Evolutionary conservation across 1,284 basidiomycete species (phyloP), one percentile per base, ranked within the genome.

Genomic region (Ustilago shanxiensis): DNA sequence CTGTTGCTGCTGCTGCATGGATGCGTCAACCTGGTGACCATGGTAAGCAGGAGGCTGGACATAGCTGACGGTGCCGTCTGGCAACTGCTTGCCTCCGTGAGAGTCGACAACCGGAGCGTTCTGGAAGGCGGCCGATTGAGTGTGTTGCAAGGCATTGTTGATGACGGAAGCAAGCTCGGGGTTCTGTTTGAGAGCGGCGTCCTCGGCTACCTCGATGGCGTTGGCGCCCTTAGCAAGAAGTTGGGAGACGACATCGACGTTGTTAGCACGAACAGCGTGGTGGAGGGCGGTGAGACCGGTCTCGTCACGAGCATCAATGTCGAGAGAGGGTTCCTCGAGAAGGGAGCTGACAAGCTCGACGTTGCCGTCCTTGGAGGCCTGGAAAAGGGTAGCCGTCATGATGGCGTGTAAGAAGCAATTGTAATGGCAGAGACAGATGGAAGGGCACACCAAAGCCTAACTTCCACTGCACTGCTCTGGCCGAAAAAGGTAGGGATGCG

Each of bases 171-270:
- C 62, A 52, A 74, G 73, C 31, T 80, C 69, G 7, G 62, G 45
- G 55, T 77, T 71, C 20, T 72, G 57, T 62, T 77, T 71, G 60
- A 73, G 71, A 29, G 71, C 45, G 13, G 57, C 58, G n/a, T 73
- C 65, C 37, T 69, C 39, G 10, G 62, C 50, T 26, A 64, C 67
- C 29, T 73, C 64, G 53, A 66, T 55, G n/a, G 68, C 68, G 31
- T 62, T 64, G 55, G 75, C 69, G 7, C 73, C 80, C 24, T 76
- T 66, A 24, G 70, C 66, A 10, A 84, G 72, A 11, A 85, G 74
- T 60, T 83, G 80, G 8, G 76, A 67, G 18, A 84, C 83, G 13
- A 82, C 70, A 18, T 83, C 78, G n/a, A 72, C 60, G 56, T 84
- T 70, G 44, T 78, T 80, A 37, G 39, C 69, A 51, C 68, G 71